Base-by-base conservation (phyloP, 2,329 filamentous ascomycete genomes). In the Exophiala oligosperma region DNA sequence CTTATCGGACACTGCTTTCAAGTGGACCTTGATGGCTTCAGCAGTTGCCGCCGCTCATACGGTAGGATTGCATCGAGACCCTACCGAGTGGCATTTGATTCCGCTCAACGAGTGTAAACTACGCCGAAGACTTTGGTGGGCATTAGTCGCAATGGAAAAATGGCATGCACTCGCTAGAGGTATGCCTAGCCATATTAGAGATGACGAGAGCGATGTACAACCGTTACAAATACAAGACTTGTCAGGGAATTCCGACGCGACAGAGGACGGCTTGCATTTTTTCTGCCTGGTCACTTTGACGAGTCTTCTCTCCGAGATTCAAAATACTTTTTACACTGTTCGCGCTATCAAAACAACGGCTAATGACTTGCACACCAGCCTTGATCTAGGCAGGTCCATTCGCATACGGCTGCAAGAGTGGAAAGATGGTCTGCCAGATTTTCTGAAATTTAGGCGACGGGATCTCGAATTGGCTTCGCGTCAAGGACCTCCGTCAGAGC, bases 81-180 rank as follows among this genome's bases (percentile, higher is more conserved):
- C 38, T 26, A 28, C 40, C 4, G 38, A 49, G 35, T 59, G 56
- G 56, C 43, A 24, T 4, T 32, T 40, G 32, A 37, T 59, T n/a
- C 52, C 56, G 23, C 28, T 29, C 6, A 38, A 44, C 46, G 56
- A 59, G 24, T 41, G 38, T 35, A 21, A 24, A 41, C 56, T 59
- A 9, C 56, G 56, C 5, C 56, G 47, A 5, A 32, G 56, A 29
- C 46, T 59, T 24, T 59, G 56, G 56, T 59, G 56, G 56, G 56
- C 56, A 14, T 12, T 46, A 6, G 54, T 49, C 24, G 47, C 46
- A 37, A 59, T 59, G 56, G 56, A 59, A 9, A 54, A 59, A 54
- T 59, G 56, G 56, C 28, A 37, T 26, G 43, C 47, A 21, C 38
- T 59, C 46, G 49, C 56, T 3, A 38, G 38, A n/a, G 56, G 56